Percentiles rank a stretch among this genome's conserved stretches.
phyloP scores from a whole-genome alignment of 805 yeast species.

The Tetrapisispora phaffii region DNA sequence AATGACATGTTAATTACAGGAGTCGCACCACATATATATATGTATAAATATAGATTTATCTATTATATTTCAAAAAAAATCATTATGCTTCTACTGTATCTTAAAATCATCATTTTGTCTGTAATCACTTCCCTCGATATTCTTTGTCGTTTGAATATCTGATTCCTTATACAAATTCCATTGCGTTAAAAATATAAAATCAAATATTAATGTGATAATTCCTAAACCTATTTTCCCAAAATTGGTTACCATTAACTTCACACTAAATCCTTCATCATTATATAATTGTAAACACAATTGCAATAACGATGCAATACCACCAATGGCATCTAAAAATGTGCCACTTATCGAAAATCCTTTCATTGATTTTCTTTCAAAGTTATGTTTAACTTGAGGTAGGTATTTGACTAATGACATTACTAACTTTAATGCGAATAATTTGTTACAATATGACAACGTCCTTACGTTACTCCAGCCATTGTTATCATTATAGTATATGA shows the following conservation, averaged over 20 bases:
- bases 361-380: slow-evolving; percentile 67
- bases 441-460: slow-evolving; percentile 20
- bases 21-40: too few species aligned
- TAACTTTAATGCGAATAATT: slow-evolving; percentile 32
- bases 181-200: slow-evolving; percentile 31
- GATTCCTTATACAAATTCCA: slow-evolving; percentile 23
- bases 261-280: slow-evolving; percentile 8
- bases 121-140: not conserved
- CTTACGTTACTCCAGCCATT: slow-evolving; percentile 17
- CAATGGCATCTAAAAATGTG: slow-evolving; percentile 30
- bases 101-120: not conserved
- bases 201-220: slow-evolving; percentile 31
- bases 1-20: not conserved
- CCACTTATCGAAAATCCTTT: slow-evolving; percentile 72
- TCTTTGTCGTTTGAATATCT: not conserved
- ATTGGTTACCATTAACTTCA: slow-evolving; percentile 27
- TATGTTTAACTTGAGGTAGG: slow-evolving; percentile 79
- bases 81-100: not conserved
- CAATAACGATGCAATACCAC: slow-evolving; percentile 28
- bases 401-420: slow-evolving; percentile 41
- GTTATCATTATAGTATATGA: slow-evolving; percentile 5
- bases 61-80: not conserved
- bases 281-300: slow-evolving; percentile 22
- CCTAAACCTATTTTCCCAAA: slow-evolving; percentile 35
- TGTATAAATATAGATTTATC: not conserved